These are phyloP conservation scores for Afroboletus lepidellus DNA, from an alignment of 1,284 basidiomycete genomes.

Conservation along the genomic window DNA sequence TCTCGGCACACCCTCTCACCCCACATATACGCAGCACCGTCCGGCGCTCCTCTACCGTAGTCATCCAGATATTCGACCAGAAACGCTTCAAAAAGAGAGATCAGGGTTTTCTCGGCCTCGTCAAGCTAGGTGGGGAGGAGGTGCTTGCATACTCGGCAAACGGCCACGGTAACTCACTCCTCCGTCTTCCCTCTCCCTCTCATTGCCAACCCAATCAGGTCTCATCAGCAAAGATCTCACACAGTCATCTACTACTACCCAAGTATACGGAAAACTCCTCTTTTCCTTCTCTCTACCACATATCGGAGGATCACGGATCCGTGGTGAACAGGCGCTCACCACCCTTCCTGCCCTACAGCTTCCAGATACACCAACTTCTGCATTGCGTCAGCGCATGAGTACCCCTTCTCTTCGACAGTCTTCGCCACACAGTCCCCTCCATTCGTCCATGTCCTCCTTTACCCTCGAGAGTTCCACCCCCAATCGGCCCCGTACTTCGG, in stretches of 20 bases:
- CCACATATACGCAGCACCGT: constrained; percentile 56
- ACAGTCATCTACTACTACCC: constrained; percentile 25
- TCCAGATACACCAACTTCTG: constrained; percentile 13
- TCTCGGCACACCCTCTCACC: not conserved
- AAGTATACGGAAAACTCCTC: constrained; percentile 36
- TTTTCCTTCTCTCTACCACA: constrained; percentile 33
- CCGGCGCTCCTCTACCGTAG: constrained; percentile 86
- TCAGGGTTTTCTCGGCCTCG: constrained; percentile 68
- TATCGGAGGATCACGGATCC: constrained; percentile 23
- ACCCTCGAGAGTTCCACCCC: constrained; percentile 11
- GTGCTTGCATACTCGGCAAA: constrained; percentile 27
- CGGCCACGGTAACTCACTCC: constrained; percentile 26
- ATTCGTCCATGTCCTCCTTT: constrained; percentile 25
- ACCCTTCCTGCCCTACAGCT: constrained; percentile 17
- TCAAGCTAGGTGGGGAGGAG: constrained; percentile 28
- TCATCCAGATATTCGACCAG: constrained; percentile 98
- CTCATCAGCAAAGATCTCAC: constrained; percentile 33
- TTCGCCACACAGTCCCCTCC: constrained; percentile 15
- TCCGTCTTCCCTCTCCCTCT: constrained; percentile 1
- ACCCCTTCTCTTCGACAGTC: constrained; percentile 22
- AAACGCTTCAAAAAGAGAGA: constrained; percentile 96
- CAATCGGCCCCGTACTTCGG: constrained; percentile 19
- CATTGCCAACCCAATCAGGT: constrained; percentile 17
- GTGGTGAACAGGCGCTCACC: constrained; percentile 17
- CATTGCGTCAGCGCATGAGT: constrained; percentile 25